Percentiles rank a stretch among this genome's conserved stretches.
Evolutionary conservation across 1,284 basidiomycete genomes (phyloP).

Genomic region (Pascua sp.): DNA sequence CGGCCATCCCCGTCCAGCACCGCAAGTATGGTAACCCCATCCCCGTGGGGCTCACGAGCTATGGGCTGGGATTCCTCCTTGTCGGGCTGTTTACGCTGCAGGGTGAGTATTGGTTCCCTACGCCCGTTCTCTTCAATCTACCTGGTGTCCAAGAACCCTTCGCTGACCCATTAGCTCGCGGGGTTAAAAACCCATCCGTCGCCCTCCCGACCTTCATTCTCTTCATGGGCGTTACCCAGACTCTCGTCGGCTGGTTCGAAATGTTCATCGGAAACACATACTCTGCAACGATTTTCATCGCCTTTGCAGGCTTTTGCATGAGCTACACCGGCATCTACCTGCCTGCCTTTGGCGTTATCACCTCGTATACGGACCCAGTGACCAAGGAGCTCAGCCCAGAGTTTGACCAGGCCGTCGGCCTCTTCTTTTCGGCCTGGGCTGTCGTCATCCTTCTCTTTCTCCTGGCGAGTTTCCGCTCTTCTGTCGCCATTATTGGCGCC

Average conservation of each 20-base stretch:
- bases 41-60: conserved; percentile 17
- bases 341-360: conserved; percentile 7
- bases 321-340: conserved; percentile 15
- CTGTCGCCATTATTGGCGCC: conserved; percentile 15
- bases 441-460: conserved; percentile 16
- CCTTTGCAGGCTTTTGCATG: conserved; percentile 18
- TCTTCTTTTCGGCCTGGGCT: conserved; percentile 14
- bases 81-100: conserved; percentile 15
- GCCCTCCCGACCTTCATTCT: neutral
- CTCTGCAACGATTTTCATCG: conserved; percentile 20
- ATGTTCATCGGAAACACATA: conserved; percentile 25
- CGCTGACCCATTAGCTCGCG: too few species aligned
- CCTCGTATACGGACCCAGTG: conserved; percentile 10
- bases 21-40: conserved; percentile 23
- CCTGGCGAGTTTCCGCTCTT: conserved; percentile 18
- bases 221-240: conserved; percentile 19
- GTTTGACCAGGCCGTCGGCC: conserved; percentile 10
- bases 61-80: conserved; percentile 6
- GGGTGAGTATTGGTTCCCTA: conserved; percentile 5
- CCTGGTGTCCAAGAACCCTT: neutral
- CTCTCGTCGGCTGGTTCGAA: conserved; percentile 21
- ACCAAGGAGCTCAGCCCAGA: conserved; percentile 13
- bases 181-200: too few species aligned
- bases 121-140: conserved; percentile 6
- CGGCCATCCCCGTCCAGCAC: conserved; percentile 23